Percentiles rank a stretch among this genome's conserved stretches.
These are phyloP conservation scores for Diplotaxis tenuifolia DNA, from an alignment of 345 rosid genomes.

Conservation along the genomic window DNA sequence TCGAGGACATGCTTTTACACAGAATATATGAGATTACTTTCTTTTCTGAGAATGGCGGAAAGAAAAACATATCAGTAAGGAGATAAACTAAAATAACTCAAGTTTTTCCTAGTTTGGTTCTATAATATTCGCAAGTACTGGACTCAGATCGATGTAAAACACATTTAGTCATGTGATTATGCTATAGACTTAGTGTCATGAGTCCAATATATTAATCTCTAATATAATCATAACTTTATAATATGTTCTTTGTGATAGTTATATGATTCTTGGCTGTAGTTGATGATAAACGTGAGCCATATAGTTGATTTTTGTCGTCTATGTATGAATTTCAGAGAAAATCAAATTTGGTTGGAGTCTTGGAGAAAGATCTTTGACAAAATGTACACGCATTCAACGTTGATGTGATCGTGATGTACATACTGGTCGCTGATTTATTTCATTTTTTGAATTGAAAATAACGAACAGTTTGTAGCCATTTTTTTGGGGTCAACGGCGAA, in stretches of 20 bases:
- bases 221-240: not conserved
- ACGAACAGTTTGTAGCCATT: not conserved
- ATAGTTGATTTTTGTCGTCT: not conserved
- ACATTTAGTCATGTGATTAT: not conserved
- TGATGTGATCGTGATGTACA: conserved; percentile 18
- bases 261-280: not conserved
- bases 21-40: conserved; percentile 5
- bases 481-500: not conserved
- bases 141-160: not conserved
- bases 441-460: not conserved
- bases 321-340: not conserved
- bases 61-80: not conserved
- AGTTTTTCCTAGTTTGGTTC: not conserved
- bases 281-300: not conserved
- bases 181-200: not conserved
- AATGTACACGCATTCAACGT: conserved; percentile 11
- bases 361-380: conserved; percentile 8
- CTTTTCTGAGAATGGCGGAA: not conserved
- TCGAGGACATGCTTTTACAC: conserved; percentile 21
- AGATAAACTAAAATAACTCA: not conserved
- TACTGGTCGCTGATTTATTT: conserved; percentile 9
- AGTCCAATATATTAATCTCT: not conserved
- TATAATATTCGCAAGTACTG: not conserved
- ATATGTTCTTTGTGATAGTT: not conserved
- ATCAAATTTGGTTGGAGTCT: not conserved